These are phyloP conservation scores for Lactifluus piperatus DNA, from an alignment of 768 basidiomycete species.

Conservation along the genomic window DNA sequence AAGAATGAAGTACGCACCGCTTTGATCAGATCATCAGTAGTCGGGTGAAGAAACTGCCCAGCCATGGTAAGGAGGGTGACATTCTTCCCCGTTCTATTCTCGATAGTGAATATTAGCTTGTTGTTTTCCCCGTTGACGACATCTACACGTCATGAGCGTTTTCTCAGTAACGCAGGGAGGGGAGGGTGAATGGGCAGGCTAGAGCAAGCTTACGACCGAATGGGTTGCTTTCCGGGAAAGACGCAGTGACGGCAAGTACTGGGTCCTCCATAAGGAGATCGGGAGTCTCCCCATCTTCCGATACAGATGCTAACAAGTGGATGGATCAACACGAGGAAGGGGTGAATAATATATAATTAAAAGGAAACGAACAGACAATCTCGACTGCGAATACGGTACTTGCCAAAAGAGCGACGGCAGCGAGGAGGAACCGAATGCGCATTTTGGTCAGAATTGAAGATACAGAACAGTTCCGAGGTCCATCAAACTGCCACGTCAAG, in stretches of 20 bases:
- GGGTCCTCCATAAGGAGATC: slow-evolving; percentile 41
- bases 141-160: slow-evolving; percentile 35
- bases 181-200: background rate
- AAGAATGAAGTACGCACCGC: slow-evolving; percentile 44
- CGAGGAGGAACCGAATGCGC: slow-evolving; percentile 14
- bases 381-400: slow-evolving; percentile 16
- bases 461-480: too few relatives aligned
- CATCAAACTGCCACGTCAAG: slow-evolving; percentile 15
- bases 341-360: too few relatives aligned
- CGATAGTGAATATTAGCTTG: slow-evolving; percentile 50
- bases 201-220: slow-evolving; percentile 56
- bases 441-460: slow-evolving; percentile 3
- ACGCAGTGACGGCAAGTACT: slow-evolving; percentile 38
- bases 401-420: slow-evolving; percentile 14
- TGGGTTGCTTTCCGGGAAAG: slow-evolving; percentile 63
- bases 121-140: slow-evolving; percentile 81
- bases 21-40: slow-evolving; percentile 55
- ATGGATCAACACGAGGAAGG: background rate
- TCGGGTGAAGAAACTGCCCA: slow-evolving; percentile 60
- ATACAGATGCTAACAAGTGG: background rate
- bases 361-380: slow-evolving; percentile 18
- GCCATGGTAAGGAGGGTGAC: slow-evolving; percentile 56
- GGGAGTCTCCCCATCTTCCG: slow-evolving; percentile 15
- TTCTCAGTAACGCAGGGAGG: background rate
- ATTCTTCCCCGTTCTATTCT: slow-evolving; percentile 69